A percentile compares a stretch with the other conserved stretches of the same genome.
Evolutionary conservation across 1,284 basidiomycete genomes (phyloP).

Genomic region (Tilletia walkeri): DNA sequence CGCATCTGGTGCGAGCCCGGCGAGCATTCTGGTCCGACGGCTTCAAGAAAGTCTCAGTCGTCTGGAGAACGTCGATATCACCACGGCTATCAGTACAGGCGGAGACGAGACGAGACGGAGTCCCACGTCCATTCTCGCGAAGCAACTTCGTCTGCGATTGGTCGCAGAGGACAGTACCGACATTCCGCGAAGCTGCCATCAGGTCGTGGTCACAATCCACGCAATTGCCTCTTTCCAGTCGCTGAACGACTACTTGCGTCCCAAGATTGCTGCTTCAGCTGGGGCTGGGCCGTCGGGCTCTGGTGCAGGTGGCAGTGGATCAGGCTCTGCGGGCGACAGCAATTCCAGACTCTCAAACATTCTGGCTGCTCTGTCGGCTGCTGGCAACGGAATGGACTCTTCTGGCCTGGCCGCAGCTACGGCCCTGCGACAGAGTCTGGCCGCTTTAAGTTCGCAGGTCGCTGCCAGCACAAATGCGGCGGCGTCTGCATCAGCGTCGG

Average conservation of each 20-base stretch:
- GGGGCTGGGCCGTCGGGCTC: slow-evolving; percentile 61
- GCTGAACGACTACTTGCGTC: slow-evolving; percentile 50
- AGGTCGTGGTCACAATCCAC: slow-evolving; percentile 51
- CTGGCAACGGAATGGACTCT: slow-evolving; percentile 58
- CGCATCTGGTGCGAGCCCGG: slow-evolving; percentile 26
- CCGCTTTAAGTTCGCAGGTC: not conserved
- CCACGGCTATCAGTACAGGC: slow-evolving; percentile 34
- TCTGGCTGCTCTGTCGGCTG: slow-evolving; percentile 78
- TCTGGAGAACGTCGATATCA: slow-evolving; percentile 47
- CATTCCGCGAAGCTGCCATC: slow-evolving; percentile 44
- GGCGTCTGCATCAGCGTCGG: not conserved
- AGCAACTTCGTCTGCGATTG: slow-evolving; percentile 48
- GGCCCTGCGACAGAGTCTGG: slow-evolving; percentile 11
- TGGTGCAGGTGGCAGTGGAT: slow-evolving; percentile 71
- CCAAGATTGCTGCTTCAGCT: slow-evolving; percentile 37
- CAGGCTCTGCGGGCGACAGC: slow-evolving; percentile 43
- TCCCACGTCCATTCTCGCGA: slow-evolving; percentile 38
- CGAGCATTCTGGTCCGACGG: slow-evolving; percentile 36
- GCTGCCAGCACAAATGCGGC: not conserved
- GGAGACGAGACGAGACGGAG: slow-evolving; percentile 38
- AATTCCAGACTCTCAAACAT: slow-evolving; percentile 75
- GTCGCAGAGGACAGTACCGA: slow-evolving; percentile 42
- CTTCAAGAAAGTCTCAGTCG: slow-evolving; percentile 52
- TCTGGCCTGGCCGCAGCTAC: slow-evolving; percentile 23
- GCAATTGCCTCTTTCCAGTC: slow-evolving; percentile 51